Percentiles rank a stretch among this genome's conserved stretches.
Conservation (phyloP, 768 basidiomycete species). For the Tylopilus cervinicoccineus region DNA sequence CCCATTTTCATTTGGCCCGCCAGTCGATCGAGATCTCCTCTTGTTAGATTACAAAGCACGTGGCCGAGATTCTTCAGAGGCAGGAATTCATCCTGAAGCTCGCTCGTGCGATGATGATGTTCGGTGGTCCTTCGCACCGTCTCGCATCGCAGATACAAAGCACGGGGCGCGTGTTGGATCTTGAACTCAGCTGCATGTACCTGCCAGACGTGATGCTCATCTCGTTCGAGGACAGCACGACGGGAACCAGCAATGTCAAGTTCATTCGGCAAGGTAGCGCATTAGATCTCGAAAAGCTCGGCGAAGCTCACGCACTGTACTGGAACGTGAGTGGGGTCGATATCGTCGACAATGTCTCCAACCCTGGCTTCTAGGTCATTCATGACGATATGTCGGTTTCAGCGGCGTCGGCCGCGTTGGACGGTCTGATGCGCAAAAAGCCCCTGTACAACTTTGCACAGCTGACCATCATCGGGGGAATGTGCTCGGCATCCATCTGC, state of each 20-base stretch:
- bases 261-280: slow-evolving; percentile 69
- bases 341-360: not conserved
- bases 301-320: slow-evolving; percentile 66
- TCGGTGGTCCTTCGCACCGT: slow-evolving; percentile 79
- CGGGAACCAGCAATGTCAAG: slow-evolving; percentile 79
- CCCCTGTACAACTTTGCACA: slow-evolving; percentile 60
- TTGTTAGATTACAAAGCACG: slow-evolving; percentile 71
- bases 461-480: slow-evolving; percentile 66
- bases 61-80: slow-evolving; percentile 74
- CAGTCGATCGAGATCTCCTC: not conserved
- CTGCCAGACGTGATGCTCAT: slow-evolving; percentile 73
- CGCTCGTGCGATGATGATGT: slow-evolving; percentile 85
- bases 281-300: slow-evolving; percentile 74
- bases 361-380: slow-evolving; percentile 52
- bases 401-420: slow-evolving; percentile 66
- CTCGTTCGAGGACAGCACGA: slow-evolving; percentile 76
- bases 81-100: slow-evolving; percentile 87
- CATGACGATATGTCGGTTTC: slow-evolving; percentile 76
- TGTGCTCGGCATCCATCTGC: slow-evolving; percentile 74
- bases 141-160: slow-evolving; percentile 78
- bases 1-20: not conserved
- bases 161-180: slow-evolving; percentile 74
- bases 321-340: slow-evolving; percentile 50
- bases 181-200: slow-evolving; percentile 70
- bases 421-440: slow-evolving; percentile 64